Conservation (phyloP, 2,329 filamentous ascomycete genomes). For the Stachybotrys chartarum region DNA sequence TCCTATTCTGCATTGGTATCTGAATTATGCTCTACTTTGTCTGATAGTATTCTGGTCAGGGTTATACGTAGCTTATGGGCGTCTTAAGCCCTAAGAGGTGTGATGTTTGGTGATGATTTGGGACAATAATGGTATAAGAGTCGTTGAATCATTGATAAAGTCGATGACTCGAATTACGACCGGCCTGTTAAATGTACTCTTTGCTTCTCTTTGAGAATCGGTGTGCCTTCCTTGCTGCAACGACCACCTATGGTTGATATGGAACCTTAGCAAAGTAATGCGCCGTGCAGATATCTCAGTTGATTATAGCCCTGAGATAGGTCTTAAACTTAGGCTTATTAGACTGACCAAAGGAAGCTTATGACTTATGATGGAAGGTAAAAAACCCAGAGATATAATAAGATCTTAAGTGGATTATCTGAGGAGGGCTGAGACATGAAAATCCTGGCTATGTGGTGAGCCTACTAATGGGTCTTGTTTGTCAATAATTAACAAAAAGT, state of each 20-base stretch:
- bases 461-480: background rate
- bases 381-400: conserved; percentile 16
- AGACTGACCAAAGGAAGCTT: background rate
- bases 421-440: conserved; percentile 18
- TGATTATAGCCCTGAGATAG: conserved; percentile 11
- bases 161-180: too few relatives aligned
- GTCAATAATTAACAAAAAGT: background rate
- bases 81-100: conserved; percentile 26
- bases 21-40: conserved; percentile 14
- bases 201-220: conserved; percentile 31
- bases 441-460: conserved; percentile 5
- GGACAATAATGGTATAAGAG: conserved; percentile 17
- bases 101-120: conserved; percentile 15
- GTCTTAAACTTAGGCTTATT: conserved; percentile 12
- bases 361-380: too few relatives aligned
- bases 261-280: too few relatives aligned
- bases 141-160: conserved; percentile 8
- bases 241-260: conserved; percentile 19
- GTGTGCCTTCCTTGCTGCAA: conserved; percentile 20
- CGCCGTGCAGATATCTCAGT: background rate
- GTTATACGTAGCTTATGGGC: conserved; percentile 29
- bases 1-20: background rate
- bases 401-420: conserved; percentile 20
- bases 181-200: conserved; percentile 31
- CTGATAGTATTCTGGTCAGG: conserved; percentile 29